A percentile compares a stretch with the other conserved stretches of the same genome.
Evolutionary conservation across 352 stramenopile species (phyloP).

Genomic region (Phytophthora vignae): DNA sequence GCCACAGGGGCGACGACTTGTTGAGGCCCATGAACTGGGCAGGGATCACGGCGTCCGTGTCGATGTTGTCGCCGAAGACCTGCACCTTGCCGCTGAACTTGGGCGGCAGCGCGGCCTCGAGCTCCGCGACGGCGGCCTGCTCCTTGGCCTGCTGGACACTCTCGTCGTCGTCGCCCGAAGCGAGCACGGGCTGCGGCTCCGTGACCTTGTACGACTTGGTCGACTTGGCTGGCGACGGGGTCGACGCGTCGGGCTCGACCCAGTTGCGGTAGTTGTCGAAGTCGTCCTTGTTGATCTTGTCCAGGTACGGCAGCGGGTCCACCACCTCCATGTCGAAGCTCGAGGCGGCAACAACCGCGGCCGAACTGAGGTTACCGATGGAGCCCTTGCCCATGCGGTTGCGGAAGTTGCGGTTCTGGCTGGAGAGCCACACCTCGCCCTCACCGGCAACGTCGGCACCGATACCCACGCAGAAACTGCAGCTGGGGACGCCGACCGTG

Average conservation of each 20-base stretch:
- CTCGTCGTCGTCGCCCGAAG: conserved; percentile 31
- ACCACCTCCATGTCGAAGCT: conserved; percentile 83
- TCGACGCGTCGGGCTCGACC: conserved; percentile 50
- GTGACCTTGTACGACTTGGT: conserved; percentile 48
- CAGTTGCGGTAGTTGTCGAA: conserved; percentile 86
- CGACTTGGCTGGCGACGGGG: conserved; percentile 28
- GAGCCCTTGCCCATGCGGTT: conserved; percentile 88
- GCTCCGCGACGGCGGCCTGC: conserved; percentile 60
- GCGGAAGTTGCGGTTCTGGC: conserved; percentile 88
- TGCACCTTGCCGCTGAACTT: conserved; percentile 77
- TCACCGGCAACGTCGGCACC: conserved; percentile 78
- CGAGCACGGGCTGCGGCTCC: conserved; percentile 57
- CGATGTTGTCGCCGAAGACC: conserved; percentile 81
- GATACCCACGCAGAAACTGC: conserved; percentile 87
- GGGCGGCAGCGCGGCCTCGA: conserved; percentile 62
- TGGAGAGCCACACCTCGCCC: conserved; percentile 81
- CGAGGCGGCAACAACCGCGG: conserved; percentile 73
- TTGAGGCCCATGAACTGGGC: conserved; percentile 87
- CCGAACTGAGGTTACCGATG: conserved; percentile 79
- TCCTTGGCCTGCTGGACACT: conserved; percentile 55
- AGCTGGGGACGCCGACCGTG: conserved; percentile 76
- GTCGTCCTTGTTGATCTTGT: conserved; percentile 71
- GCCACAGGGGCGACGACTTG: conserved; percentile 83
- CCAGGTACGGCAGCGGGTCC: conserved; percentile 70
- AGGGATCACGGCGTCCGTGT: conserved; percentile 84